Base-by-base conservation (phyloP, 78 protist genomes). In the Dictyostelium intermedium region DNA sequence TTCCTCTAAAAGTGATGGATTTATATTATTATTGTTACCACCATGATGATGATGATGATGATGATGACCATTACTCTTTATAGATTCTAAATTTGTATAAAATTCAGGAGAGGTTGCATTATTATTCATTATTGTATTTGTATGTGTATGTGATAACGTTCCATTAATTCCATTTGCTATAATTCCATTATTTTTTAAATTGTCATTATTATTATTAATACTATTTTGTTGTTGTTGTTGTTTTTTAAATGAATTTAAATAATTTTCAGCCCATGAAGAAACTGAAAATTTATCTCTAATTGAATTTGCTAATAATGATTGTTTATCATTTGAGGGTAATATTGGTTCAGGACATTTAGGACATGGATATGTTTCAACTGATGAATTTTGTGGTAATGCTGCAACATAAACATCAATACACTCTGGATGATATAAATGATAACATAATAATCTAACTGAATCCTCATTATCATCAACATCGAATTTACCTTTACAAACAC, bases 381-480 rank as follows among this genome's bases (percentile, higher is more conserved):
- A 47, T 20, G 87, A 80, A 4, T 72, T 80, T 14, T 45, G 74
- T 61, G 94, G 82, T 39, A 89, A 50, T 89, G 94, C 39, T 41
- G 72, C 45, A 43, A 84, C 94, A 89, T 89, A 89, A 10, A 89
- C 94, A 69, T 89, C 94, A n/a, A 89, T 89, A 47, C 94, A 89
- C 60, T 89, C 94, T 80, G 94, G 94, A 80, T 89, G 94, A 60
- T 47, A 89, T 34, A 89, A 37, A 80, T 89, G 80, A 89, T 89
- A 89, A 69, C 94, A 89, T 16, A 47, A 32, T 34, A 89, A 89
- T 60, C 94, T 69, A 34, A 89, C 56, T 30, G 83, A 80, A 70
- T 89, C 83, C 1, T 89, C 87, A 43, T 11, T 80, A 9, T 25
- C 34, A 5, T 77, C 60, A 5, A 27, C 61, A 34, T 72, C 79